A percentile compares a stretch with the other conserved stretches of the same genome.
phyloP scores from a whole-genome alignment of 73 alveolate genomes.

The Symbiodinium pilosum region DNA sequence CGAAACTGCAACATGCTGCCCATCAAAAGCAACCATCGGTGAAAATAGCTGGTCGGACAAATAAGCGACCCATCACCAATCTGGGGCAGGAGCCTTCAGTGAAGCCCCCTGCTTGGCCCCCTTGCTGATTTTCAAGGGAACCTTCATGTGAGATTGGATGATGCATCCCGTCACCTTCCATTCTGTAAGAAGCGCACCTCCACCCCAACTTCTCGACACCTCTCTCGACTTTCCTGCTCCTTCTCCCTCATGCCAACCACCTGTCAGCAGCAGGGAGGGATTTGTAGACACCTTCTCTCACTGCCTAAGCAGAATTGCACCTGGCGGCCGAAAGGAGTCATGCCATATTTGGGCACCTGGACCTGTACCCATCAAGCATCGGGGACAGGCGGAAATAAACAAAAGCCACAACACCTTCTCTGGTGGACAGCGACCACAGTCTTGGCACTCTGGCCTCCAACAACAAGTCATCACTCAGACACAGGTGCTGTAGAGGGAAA shows the following conservation, averaged over 20 bases:
- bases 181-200: no score
- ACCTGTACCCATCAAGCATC: neutral
- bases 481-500: no score
- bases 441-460: conserved; percentile 66
- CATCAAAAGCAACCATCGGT: no score
- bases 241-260: conserved; percentile 91
- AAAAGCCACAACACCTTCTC: conserved; percentile 24
- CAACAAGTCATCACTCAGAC: neutral
- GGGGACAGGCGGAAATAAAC: neutral
- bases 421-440: conserved; percentile 78
- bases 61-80: no score
- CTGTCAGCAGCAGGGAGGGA: conserved; percentile 11
- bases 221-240: conserved; percentile 85
- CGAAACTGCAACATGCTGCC: no score
- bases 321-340: conserved; percentile 94
- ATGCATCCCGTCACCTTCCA: no score
- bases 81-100: conserved; percentile 38
- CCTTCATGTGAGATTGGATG: conserved; percentile 7
- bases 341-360: conserved; percentile 89
- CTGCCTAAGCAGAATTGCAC: no score
- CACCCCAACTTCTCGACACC: conserved; percentile 80
- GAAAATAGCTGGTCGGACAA: no score
- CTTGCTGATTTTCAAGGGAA: conserved; percentile 61
- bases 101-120: conserved; percentile 94
- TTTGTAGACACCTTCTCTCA: no score